Percentiles rank a stretch among this genome's conserved stretches.
Evolutionary conservation across 148 eudicot genomes (phyloP).

Genomic region (Drosera capensis): DNA sequence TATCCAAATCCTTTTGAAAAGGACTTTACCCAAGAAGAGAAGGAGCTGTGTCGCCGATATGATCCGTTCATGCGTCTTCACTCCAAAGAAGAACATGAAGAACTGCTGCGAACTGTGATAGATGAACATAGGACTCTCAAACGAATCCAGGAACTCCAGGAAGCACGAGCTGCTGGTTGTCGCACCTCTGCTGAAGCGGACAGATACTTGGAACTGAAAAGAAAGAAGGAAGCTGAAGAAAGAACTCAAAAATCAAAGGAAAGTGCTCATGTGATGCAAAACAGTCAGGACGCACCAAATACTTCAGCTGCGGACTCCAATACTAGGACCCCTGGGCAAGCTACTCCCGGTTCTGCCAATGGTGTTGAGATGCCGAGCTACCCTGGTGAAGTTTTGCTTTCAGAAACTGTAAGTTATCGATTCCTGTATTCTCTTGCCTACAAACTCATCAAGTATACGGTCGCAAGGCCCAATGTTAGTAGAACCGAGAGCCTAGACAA

Average conservation of each 20-base stretch:
- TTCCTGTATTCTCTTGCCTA: background rate
- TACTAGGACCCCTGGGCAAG: constrained; percentile 15
- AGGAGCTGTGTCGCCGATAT: constrained; percentile 53
- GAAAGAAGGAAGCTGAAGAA: constrained; percentile 57
- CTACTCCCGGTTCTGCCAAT: constrained; percentile 18
- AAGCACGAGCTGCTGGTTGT: constrained; percentile 84
- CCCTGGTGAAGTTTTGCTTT: constrained; percentile 62
- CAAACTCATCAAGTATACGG: background rate
- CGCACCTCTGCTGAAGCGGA: constrained; percentile 69
- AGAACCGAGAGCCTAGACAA: background rate
- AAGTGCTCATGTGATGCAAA: constrained; percentile 22
- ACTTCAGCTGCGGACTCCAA: constrained; percentile 18
- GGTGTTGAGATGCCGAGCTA: constrained; percentile 42
- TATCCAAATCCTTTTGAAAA: constrained; percentile 57
- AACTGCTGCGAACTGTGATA: constrained; percentile 49
- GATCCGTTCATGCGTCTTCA: constrained; percentile 79
- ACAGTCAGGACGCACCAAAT: constrained; percentile 24
- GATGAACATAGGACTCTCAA: constrained; percentile 58
- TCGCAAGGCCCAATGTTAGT: background rate
- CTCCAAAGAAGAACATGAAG: constrained; percentile 67
- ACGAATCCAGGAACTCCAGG: constrained; percentile 73
- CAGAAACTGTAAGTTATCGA: constrained; percentile 49
- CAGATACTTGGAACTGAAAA: constrained; percentile 50
- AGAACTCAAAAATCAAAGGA: constrained; percentile 31
- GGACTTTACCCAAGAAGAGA: constrained; percentile 61